phyloP scores from a whole-genome alignment of 306 rosid genomes.

The Albizia julibrissin region DNA sequence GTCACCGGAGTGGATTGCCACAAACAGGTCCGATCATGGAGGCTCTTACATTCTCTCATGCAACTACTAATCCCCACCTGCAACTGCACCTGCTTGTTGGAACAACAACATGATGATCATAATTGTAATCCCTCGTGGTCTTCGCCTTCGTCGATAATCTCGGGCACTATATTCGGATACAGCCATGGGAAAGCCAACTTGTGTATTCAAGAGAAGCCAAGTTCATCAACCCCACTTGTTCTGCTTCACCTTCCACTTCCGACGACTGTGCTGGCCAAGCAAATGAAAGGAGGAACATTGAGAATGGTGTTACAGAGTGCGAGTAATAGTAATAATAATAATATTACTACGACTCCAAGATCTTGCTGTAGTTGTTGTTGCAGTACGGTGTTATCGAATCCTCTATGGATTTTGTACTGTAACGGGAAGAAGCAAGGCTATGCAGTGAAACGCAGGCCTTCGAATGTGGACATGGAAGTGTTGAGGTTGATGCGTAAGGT shows the following conservation, averaged over 20 bases:
- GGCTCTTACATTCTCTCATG: conserved; percentile 68
- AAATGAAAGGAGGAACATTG: conserved; percentile 79
- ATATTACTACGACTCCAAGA: not conserved
- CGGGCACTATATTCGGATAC: conserved; percentile 76
- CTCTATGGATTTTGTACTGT: conserved; percentile 75
- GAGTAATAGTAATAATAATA: not conserved
- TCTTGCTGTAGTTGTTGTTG: not conserved
- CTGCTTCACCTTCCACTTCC: conserved; percentile 68
- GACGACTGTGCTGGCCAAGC: conserved; percentile 65
- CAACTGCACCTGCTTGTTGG: conserved; percentile 37
- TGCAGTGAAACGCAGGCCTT: conserved; percentile 58
- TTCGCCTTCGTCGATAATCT: not conserved
- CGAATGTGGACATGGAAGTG: conserved; percentile 50
- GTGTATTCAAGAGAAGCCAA: conserved; percentile 62
- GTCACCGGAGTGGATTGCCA: conserved; percentile 84
- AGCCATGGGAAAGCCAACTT: conserved; percentile 65
- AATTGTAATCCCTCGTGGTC: not conserved
- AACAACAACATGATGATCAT: not conserved
- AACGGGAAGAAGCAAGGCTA: conserved; percentile 74
- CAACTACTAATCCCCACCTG: conserved; percentile 79
- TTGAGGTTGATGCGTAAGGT: conserved; percentile 54
- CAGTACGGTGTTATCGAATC: conserved; percentile 48
- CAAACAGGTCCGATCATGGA: conserved; percentile 89
- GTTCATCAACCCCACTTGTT: conserved; percentile 56
- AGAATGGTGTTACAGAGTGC: conserved; percentile 67